These are phyloP conservation scores for Simplicillium aogashimaense DNA, from an alignment of 2,329 filamentous ascomycete genomes.

Conservation along the genomic window DNA sequence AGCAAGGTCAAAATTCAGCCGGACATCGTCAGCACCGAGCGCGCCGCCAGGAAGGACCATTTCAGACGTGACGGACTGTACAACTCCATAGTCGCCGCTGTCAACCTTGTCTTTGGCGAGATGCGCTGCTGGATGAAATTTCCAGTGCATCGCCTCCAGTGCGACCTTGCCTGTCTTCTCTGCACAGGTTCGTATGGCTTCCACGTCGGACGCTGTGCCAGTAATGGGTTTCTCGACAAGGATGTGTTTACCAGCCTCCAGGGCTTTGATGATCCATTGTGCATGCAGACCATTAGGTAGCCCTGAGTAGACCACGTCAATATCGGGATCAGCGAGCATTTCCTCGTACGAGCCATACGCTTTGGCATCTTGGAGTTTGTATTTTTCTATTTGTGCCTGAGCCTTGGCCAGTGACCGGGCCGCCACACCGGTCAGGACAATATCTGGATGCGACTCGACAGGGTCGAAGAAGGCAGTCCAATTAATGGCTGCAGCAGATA, in stretches of 20 bases:
- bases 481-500: constrained; percentile 5
- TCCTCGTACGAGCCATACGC: constrained; percentile 9
- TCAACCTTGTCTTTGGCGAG: neutral
- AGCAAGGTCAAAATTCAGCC: constrained; percentile 3
- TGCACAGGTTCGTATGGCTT: constrained; percentile 33
- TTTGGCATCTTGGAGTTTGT: neutral
- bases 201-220: constrained; percentile 34
- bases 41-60: constrained; percentile 2
- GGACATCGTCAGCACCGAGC: neutral
- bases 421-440: constrained; percentile 2
- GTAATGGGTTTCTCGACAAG: constrained; percentile 45
- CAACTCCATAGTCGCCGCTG: constrained; percentile 3
- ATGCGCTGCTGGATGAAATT: constrained; percentile 6
- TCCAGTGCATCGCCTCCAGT: constrained; percentile 9
- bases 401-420: constrained; percentile 3
- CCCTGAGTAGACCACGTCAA: constrained; percentile 25
- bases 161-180: constrained; percentile 7
- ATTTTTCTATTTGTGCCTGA: constrained; percentile 2
- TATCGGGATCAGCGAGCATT: constrained; percentile 10
- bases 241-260: constrained; percentile 42
- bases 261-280: constrained; percentile 31
- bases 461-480: constrained; percentile 5
- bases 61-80: neutral
- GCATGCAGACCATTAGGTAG: constrained; percentile 41
- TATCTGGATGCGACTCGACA: constrained; percentile 3